A percentile compares a stretch with the other conserved stretches of the same genome.
Evolutionary conservation across 2,329 filamentous ascomycete species (phyloP).

Genomic region (Epichloe sibirici): DNA sequence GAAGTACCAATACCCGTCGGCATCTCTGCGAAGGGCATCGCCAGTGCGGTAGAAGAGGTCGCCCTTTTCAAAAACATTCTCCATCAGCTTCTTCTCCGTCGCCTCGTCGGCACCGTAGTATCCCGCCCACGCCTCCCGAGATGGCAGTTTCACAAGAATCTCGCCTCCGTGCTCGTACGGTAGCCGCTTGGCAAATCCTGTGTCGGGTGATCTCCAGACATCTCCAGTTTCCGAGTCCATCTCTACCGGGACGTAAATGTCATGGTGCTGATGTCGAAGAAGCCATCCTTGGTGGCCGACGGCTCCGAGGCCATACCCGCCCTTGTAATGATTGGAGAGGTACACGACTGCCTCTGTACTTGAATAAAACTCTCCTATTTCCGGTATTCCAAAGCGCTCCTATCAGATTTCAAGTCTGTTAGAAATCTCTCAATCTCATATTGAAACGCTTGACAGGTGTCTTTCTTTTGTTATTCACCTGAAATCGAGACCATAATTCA

Average conservation of each 20-base stretch:
- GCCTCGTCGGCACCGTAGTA: slow-evolving; percentile 3
- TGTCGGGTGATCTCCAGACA: slow-evolving; percentile 4
- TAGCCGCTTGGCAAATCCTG: slow-evolving; percentile 4
- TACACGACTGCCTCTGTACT: slow-evolving; percentile 4
- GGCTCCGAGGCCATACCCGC: slow-evolving; percentile 2
- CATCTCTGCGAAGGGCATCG: slow-evolving; percentile 49
- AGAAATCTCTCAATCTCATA: not conserved
- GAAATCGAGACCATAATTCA: slow-evolving; percentile 4
- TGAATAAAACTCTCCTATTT: slow-evolving; percentile 7
- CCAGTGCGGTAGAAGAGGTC: slow-evolving; percentile 59
- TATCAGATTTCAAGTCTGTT: not conserved
- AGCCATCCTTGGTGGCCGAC: slow-evolving; percentile 7
- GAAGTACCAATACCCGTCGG: slow-evolving; percentile 58
- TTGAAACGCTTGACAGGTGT: not conserved
- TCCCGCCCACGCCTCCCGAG: slow-evolving; percentile 5
- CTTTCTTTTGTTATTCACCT: not conserved
- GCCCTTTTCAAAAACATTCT: slow-evolving; percentile 40
- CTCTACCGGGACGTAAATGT: slow-evolving; percentile 1
- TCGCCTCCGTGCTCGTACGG: slow-evolving; percentile 6
- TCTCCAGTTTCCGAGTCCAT: slow-evolving; percentile 4
- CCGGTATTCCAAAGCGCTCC: slow-evolving; percentile 5
- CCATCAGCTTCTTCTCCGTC: slow-evolving; percentile 3
- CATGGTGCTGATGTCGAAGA: not conserved
- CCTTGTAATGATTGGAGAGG: not conserved
- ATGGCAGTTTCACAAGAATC: slow-evolving; percentile 3